Percentiles rank a stretch among this genome's conserved stretches.
phyloP scores from a whole-genome alignment of 768 basidiomycete genomes.

The Termitomyces sp. region DNA sequence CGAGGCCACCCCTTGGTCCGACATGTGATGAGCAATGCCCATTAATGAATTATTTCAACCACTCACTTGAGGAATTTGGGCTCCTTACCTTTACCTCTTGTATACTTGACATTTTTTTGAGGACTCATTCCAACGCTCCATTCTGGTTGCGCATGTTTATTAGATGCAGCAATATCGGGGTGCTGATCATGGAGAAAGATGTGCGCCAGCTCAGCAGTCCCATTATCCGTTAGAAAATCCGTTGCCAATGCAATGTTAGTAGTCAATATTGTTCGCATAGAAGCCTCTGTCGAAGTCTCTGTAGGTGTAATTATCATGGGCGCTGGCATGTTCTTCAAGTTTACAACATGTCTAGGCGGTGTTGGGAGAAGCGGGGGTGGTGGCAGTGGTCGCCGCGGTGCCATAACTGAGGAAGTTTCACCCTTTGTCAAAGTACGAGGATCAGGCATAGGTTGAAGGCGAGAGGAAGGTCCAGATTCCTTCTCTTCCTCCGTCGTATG shows the following conservation, averaged over 20 bases:
- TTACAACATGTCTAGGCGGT: constrained; percentile 11
- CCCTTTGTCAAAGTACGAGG: constrained; percentile 3
- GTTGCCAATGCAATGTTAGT: constrained; percentile 49
- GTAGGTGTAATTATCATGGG: constrained; percentile 20
- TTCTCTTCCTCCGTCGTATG: constrained; percentile 3
- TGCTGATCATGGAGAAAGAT: constrained; percentile 47
- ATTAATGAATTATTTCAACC: neutral
- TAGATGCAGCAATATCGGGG: constrained; percentile 25
- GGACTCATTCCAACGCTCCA: constrained; percentile 59
- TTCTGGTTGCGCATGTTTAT: constrained; percentile 25
- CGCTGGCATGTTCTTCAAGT: constrained; percentile 19
- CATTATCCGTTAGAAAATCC: constrained; percentile 45
- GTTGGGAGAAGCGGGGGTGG: constrained; percentile 9
- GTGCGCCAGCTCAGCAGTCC: constrained; percentile 46
- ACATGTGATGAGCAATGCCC: neutral
- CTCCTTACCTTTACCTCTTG: constrained; percentile 29
- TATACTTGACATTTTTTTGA: constrained; percentile 34
- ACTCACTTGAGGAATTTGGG: constrained; percentile 45
- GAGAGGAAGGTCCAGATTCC: neutral
- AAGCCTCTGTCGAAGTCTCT: constrained; percentile 23
- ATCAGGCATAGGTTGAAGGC: constrained; percentile 5
- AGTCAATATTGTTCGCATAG: constrained; percentile 43
- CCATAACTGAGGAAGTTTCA: neutral
- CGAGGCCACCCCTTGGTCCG: constrained; percentile 48
- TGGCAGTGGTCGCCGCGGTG: constrained; percentile 5